Evolutionary conservation across 176 grass and related monocot species (phyloP).

Genomic region (Musa beccarii): DNA sequence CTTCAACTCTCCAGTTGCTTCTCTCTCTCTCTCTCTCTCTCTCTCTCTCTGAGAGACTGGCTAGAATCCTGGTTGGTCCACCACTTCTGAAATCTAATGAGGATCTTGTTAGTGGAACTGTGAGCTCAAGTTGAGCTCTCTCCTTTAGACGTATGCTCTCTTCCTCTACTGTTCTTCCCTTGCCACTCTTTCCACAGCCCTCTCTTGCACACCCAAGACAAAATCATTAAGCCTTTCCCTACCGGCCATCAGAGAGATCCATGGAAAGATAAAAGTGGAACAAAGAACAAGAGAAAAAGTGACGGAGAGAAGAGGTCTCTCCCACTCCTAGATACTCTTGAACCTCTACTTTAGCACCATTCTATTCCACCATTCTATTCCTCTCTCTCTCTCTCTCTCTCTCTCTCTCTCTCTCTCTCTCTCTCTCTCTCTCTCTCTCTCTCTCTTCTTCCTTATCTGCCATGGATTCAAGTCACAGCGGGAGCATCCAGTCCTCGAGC

Average conservation of each 20-base stretch:
- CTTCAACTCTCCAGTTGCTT: neutral
- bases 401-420: neutral
- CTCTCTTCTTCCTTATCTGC: neutral
- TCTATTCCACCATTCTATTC: neutral
- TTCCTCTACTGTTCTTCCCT: neutral
- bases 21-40: neutral
- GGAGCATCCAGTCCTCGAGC: slow-evolving; percentile 59
- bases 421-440: neutral
- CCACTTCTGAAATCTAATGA: neutral
- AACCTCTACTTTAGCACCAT: slow-evolving; percentile 21
- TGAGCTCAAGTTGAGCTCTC: slow-evolving; percentile 14
- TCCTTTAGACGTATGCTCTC: neutral
- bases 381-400: neutral
- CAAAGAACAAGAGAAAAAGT: neutral
- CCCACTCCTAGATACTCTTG: neutral
- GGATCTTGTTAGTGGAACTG: slow-evolving; percentile 14
- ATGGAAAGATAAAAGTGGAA: slow-evolving; percentile 2
- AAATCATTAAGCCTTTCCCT: neutral
- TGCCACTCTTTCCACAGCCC: neutral
- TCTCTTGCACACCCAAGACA: neutral
- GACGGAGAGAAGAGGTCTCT: neutral
- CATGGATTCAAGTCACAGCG: slow-evolving; percentile 84
- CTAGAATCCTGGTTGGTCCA: neutral
- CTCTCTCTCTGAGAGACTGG: neutral
- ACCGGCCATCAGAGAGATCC: neutral